phyloP scores from a whole-genome alignment of 192 early-diverging fungal species.

The Coemansia sp. region DNA sequence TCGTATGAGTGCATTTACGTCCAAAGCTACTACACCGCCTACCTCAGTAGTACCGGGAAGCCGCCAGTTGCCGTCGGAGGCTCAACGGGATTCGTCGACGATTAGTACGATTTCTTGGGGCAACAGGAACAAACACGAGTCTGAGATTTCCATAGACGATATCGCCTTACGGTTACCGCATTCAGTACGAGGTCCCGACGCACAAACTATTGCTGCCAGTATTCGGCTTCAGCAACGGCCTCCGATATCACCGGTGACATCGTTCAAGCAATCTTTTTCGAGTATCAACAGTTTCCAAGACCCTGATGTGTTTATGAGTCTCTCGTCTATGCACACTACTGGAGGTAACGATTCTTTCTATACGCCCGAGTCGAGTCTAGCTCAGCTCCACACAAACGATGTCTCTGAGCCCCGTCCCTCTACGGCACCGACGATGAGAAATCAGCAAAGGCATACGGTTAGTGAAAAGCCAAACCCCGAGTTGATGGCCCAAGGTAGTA shows the following conservation, averaged over 20 bases:
- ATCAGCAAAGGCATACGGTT: constrained; percentile 33
- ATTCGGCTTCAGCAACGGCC: constrained; percentile 1
- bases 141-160: constrained; percentile 7
- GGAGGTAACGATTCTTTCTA: constrained; percentile 36
- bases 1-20: constrained; percentile 52
- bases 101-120: constrained; percentile 39
- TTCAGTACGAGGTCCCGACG: neutral
- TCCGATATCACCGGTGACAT: constrained; percentile 12
- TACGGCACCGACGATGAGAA: constrained; percentile 34
- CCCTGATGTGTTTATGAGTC: constrained; percentile 38
- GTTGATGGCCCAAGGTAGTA: constrained; percentile 9
- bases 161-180: too few relatives aligned
- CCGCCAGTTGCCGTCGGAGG: neutral
- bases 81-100: constrained; percentile 46
- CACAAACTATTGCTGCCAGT: neutral
- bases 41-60: neutral
- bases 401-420: constrained; percentile 31
- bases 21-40: neutral
- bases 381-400: constrained; percentile 23
- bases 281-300: constrained; percentile 19
- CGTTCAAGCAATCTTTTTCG: constrained; percentile 39
- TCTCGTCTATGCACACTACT: constrained; percentile 29
- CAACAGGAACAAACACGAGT: constrained; percentile 20
- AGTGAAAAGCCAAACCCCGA: constrained; percentile 9
- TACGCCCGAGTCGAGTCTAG: constrained; percentile 52